These are phyloP conservation scores for Asterionellopsis glacialis DNA, from an alignment of 108 stramenopile genomes.

Conservation along the genomic window DNA sequence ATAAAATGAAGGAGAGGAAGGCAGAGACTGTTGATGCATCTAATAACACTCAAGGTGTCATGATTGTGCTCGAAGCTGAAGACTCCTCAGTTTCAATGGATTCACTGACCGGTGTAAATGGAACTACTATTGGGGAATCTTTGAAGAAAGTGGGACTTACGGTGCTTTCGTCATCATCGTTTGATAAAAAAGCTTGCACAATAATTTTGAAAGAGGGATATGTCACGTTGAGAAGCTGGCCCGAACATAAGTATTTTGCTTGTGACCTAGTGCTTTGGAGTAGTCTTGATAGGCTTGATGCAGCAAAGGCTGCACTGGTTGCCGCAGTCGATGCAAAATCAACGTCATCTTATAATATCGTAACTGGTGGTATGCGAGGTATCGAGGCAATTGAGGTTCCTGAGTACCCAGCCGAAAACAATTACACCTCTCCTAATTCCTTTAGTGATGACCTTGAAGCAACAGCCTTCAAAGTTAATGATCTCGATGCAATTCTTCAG, in stretches of 20 bases:
- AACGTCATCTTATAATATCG: constrained; percentile 52
- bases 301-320: constrained; percentile 24
- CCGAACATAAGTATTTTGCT: constrained; percentile 49
- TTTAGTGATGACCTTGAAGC: background rate
- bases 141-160: background rate
- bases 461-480: background rate
- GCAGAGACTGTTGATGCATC: constrained; percentile 11
- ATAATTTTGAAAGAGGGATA: constrained; percentile 60
- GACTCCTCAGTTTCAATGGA: constrained; percentile 21
- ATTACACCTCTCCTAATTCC: background rate
- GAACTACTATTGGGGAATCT: constrained; percentile 47
- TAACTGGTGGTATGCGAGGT: constrained; percentile 80
- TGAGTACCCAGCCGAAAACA: background rate
- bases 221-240: constrained; percentile 45
- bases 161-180: constrained; percentile 3
- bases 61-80: constrained; percentile 71
- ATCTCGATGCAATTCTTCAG: constrained; percentile 2
- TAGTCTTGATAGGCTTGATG: constrained; percentile 36
- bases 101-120: constrained; percentile 28
- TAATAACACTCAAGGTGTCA: constrained; percentile 32
- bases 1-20: constrained; percentile 4
- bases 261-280: constrained; percentile 58
- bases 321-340: constrained; percentile 21
- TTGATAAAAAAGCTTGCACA: constrained; percentile 17
- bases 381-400: constrained; percentile 8